phyloP scores from a whole-genome alignment of 2,329 filamentous ascomycete species.

The Aspergillus flavus region DNA sequence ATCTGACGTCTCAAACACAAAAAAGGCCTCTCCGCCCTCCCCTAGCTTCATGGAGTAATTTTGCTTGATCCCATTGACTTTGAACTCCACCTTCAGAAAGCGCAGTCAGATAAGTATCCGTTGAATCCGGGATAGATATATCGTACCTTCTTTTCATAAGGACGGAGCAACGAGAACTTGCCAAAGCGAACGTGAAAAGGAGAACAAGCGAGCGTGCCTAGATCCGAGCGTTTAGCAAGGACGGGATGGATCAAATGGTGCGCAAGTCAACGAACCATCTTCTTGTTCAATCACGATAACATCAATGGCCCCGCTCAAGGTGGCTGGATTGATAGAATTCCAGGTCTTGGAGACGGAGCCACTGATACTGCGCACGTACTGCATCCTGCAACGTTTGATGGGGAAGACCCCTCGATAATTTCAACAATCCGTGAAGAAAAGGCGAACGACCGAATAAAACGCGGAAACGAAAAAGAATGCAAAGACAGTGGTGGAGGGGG shows the following conservation, averaged over 20 bases:
- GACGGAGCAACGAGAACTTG: slow-evolving; percentile 93
- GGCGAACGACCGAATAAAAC: slow-evolving; percentile 11
- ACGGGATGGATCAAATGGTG: background rate
- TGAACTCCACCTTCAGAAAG: slow-evolving; percentile 75
- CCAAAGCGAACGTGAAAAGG: slow-evolving; percentile 99
- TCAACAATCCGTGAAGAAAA: slow-evolving; percentile 6
- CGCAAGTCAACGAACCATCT: slow-evolving; percentile 64
- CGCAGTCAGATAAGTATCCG: slow-evolving; percentile 7
- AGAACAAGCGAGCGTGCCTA: slow-evolving; percentile 77
- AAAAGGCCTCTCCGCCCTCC: slow-evolving; percentile 96
- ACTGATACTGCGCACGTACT: slow-evolving; percentile 95
- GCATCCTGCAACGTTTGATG: slow-evolving; percentile 63
- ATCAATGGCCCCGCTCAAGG: slow-evolving; percentile 95
- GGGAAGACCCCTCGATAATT: slow-evolving; percentile 20
- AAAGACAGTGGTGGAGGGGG: slow-evolving; percentile 14
- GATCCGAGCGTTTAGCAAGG: background rate
- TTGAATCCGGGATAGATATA: background rate
- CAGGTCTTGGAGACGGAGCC: slow-evolving; percentile 97
- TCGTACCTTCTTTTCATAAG: slow-evolving; percentile 85
- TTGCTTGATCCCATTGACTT: slow-evolving; percentile 88
- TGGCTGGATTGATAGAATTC: slow-evolving; percentile 99
- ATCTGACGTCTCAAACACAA: slow-evolving; percentile 94
- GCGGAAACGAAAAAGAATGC: slow-evolving; percentile 9
- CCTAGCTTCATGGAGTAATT: slow-evolving; percentile 98
- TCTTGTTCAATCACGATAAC: slow-evolving; percentile 97